Base-by-base conservation (phyloP, 345 rosid genomes). In the Populus ilicifolia region DNA sequence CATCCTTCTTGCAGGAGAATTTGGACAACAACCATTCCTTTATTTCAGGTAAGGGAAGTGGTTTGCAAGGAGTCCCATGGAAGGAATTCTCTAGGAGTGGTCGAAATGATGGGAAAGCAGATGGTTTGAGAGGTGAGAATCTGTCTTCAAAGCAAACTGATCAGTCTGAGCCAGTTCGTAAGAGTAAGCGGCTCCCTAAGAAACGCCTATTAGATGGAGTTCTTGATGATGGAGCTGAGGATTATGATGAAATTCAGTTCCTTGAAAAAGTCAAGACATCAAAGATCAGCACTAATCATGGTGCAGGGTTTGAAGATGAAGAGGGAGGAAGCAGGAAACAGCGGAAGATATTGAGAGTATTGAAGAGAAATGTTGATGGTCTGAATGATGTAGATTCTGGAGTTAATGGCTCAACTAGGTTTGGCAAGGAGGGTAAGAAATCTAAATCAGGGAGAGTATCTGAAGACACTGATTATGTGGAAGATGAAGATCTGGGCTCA, bases 291-390 rank as follows among this genome's bases (percentile, higher is more conserved):
- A 62, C 44, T 52, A 80, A 77, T 78, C 80, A 79, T 74, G 79
- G 70, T 65, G 79, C 44, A 61, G 85, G 81, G 27, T 76, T 76
- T 54, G 84, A 82, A 16, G 76, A 82, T 8, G 81, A 82, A 61
- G 79, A 82, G 64, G 81, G 50, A 50, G 75, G 65, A 39, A 77
- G 79, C 70, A 74, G 73, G 75, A 82, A 82, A 66, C 78, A 82
- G 7, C 72, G 79, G 27, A 78, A 66, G 64, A 65, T 82, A 69
- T 78, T 76, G 2, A 82, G 43, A 74, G 89, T 88, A n/a, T 67
- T 82, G 70, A 84, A 83, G 65, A 78, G 77, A 82, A 75, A 87
- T 67, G 66, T 85, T 12, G 84, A 77, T 75, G 85, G 70, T 77
- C 78, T 87, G 8, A 82, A 84, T 73, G 86, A 79, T 70, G 73